Base-by-base conservation (phyloP, 345 rosid species). In the Salix suchowensis region DNA sequence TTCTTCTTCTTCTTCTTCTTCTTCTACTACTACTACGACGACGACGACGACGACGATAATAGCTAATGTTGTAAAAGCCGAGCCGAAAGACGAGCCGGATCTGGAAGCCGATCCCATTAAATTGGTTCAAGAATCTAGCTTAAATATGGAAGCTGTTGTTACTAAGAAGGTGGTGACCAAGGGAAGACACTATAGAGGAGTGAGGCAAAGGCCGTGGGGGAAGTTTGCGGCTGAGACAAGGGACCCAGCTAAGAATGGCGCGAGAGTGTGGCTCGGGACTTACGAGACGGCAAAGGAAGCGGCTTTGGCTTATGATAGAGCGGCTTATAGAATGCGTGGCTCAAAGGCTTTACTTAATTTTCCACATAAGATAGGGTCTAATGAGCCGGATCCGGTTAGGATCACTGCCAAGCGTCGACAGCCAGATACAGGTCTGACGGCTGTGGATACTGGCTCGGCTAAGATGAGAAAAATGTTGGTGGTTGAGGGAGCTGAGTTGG, bases 101-200 rank as follows among this genome's bases (percentile, higher is more conserved):
- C 44, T 28, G 48, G 71, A 73, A 44, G 58, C 52, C n/a, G 52
- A 76, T 14, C 68, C 44, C 24, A 5, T 5, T 1, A 11, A 24
- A 4, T 8, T 58, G 39, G 40, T n/a, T 28, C 73, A 30, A 61
- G 61, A 42, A 61, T 30, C 37, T 61, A 74, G 39, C 2, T 60
- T 50, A 30, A 60, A 39, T 55, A 19, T 26, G 19, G 68, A 21
- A 2, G 64, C 64, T 32, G 67, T 30, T 32, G 37, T 15, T 19
- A 50, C 42, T 2, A 70, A 69, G 36, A 50, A 48, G 71, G 32
- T 52, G 13, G 68, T 71, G 3, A 1, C 64, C 1, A 48, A 46
- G 40, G 86, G 80, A 66, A 82, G 74, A 79, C 90, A 81, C 64
- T 91, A 80, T 73, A 74, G 86, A 34, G 86, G 86, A 39, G 86